Conservation (phyloP, 2,329 filamentous ascomycete genomes). For the Leptosphaerulina australis region DNA sequence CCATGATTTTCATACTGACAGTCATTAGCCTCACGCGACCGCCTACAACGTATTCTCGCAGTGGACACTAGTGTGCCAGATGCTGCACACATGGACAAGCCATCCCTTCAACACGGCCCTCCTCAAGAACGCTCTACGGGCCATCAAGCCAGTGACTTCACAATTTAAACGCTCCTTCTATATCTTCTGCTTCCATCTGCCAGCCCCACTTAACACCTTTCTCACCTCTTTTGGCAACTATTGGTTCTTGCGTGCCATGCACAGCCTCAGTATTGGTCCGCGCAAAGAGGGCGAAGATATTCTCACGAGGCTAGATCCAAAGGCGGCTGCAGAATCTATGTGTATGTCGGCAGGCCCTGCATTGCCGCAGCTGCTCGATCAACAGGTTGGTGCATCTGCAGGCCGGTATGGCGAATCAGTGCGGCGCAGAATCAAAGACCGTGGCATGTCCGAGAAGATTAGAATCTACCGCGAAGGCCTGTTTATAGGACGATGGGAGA, state of each 20-base stretch:
- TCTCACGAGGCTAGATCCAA: conserved; percentile 13
- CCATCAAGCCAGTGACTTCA: conserved; percentile 54
- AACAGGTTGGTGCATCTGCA: not conserved
- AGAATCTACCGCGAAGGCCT: conserved; percentile 61
- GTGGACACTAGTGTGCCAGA: conserved; percentile 54
- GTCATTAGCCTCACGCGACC: conserved; percentile 49
- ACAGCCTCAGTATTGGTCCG: conserved; percentile 48
- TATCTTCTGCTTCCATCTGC: conserved; percentile 61
- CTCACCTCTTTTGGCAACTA: conserved; percentile 58
- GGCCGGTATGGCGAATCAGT: conserved; percentile 49
- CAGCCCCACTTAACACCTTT: conserved; percentile 52
- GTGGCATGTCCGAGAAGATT: conserved; percentile 59
- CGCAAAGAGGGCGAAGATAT: conserved; percentile 18
- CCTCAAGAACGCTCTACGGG: conserved; percentile 52
- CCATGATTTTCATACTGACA: not conserved
- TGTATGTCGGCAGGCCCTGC: conserved; percentile 61
- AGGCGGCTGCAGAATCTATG: conserved; percentile 54
- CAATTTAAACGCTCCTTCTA: conserved; percentile 61
- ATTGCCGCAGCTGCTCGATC: conserved; percentile 49
- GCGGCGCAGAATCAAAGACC: conserved; percentile 45
- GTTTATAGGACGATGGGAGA: conserved; percentile 55
- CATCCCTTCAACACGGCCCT: conserved; percentile 55
- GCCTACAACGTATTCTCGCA: conserved; percentile 52
- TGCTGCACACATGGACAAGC: conserved; percentile 56
- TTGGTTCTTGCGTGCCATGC: conserved; percentile 54